These are phyloP conservation scores for Penicillium coffeae DNA, from an alignment of 495 filamentous ascomycete genomes.

Conservation along the genomic window DNA sequence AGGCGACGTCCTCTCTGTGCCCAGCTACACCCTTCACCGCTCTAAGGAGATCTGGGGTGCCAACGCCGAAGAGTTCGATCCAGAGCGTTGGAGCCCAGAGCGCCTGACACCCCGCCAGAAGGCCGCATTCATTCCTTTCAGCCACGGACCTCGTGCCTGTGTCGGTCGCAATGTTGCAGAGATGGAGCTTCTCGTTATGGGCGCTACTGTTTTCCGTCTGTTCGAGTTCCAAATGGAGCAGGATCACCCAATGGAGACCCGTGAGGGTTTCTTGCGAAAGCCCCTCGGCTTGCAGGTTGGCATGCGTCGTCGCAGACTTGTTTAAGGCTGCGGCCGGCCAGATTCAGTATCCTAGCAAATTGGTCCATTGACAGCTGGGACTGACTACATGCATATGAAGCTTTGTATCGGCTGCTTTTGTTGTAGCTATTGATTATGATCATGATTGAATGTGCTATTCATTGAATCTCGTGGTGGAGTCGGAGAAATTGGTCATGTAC, in stretches of 20 bases:
- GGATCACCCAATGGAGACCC: slow-evolving; percentile 63
- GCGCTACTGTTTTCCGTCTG: slow-evolving; percentile 66
- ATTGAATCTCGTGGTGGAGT: neutral
- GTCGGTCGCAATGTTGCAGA: slow-evolving; percentile 87
- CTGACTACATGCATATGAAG: neutral
- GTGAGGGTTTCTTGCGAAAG: slow-evolving; percentile 89
- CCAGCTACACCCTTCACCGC: slow-evolving; percentile 86
- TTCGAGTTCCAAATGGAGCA: slow-evolving; percentile 75
- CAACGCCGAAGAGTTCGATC: slow-evolving; percentile 73
- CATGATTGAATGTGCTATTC: neutral
- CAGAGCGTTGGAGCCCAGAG: slow-evolving; percentile 66
- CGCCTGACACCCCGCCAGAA: slow-evolving; percentile 62
- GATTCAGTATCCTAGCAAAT: neutral
- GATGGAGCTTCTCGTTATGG: slow-evolving; percentile 87
- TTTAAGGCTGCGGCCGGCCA: slow-evolving; percentile 1
- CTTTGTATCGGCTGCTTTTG: neutral
- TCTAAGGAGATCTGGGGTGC: slow-evolving; percentile 75
- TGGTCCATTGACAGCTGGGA: neutral
- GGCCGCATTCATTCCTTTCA: slow-evolving; percentile 79
- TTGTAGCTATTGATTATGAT: neutral
- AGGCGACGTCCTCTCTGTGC: slow-evolving; percentile 76
- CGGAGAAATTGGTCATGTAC: neutral
- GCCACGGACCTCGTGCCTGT: slow-evolving; percentile 73
- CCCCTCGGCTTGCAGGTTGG: slow-evolving; percentile 72
- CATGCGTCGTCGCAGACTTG: slow-evolving; percentile 48